A percentile compares a stretch with the other conserved stretches of the same genome.
Conservation (phyloP, 225 moss, liverwort and hornwort genomes). For the Antitrichia curtipendula region DNA sequence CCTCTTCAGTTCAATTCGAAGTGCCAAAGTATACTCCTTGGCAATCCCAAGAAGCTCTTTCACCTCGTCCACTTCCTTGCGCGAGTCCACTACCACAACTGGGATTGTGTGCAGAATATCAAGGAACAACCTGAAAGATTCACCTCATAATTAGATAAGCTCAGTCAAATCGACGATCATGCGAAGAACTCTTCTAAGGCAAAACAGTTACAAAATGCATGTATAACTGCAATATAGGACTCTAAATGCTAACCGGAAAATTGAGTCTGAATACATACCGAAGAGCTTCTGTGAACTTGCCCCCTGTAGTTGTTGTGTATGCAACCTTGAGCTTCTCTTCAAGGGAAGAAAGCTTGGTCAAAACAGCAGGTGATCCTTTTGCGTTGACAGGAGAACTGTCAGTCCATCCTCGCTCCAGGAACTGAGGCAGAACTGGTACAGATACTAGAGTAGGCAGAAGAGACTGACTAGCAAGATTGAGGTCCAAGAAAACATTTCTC, state of each 20-base stretch:
- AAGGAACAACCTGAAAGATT: slow-evolving; percentile 50
- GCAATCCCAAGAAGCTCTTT: slow-evolving; percentile 96
- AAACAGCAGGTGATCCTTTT: slow-evolving; percentile 63
- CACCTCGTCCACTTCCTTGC: slow-evolving; percentile 90
- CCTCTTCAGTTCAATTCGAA: slow-evolving; percentile 76
- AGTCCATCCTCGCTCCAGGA: slow-evolving; percentile 82
- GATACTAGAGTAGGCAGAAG: slow-evolving; percentile 64
- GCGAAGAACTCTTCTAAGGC: not conserved
- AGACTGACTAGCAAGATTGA: slow-evolving; percentile 63
- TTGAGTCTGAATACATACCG: slow-evolving; percentile 1
- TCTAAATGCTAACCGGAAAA: not conserved
- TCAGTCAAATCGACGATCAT: not conserved
- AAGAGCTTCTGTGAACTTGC: slow-evolving; percentile 75
- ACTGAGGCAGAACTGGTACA: slow-evolving; percentile 47
- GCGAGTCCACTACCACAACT: slow-evolving; percentile 77
- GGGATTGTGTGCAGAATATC: slow-evolving; percentile 79
- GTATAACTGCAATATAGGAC: not conserved
- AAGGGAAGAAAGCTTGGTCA: slow-evolving; percentile 61
- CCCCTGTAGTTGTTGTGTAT: slow-evolving; percentile 72
- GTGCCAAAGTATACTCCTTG: slow-evolving; percentile 75
- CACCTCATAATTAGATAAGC: not conserved
- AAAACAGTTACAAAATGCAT: not conserved
- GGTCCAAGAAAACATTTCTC: slow-evolving; percentile 54
- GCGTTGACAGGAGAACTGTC: slow-evolving; percentile 58
- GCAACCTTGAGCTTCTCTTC: slow-evolving; percentile 77